Evolutionary conservation across 257 asterid species (phyloP).

Genomic region (Catharanthus roseus): DNA sequence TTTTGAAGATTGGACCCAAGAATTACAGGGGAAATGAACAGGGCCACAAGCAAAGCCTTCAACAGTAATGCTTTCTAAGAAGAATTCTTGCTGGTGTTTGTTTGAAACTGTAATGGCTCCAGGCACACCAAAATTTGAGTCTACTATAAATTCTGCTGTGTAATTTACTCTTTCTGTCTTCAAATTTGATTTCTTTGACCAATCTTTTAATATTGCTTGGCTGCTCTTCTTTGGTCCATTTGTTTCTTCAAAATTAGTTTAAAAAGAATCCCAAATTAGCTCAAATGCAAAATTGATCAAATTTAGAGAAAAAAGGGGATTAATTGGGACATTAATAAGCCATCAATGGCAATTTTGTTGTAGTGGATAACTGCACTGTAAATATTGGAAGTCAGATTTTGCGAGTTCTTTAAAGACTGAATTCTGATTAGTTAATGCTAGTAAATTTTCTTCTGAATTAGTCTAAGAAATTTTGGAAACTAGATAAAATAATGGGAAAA

Average conservation of each 20-base stretch:
- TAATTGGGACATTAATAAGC: too few species aligned
- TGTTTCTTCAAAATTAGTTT: slow-evolving; percentile 36
- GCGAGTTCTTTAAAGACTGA: too few species aligned
- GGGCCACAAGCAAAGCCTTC: slow-evolving; percentile 91
- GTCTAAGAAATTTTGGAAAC: too few species aligned
- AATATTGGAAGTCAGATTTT: too few species aligned
- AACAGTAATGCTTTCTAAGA: slow-evolving; percentile 74
- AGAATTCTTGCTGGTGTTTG: slow-evolving; percentile 84
- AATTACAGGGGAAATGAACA: slow-evolving; percentile 78
- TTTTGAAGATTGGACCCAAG: slow-evolving; percentile 83
- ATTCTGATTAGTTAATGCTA: too few species aligned
- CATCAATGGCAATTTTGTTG: too few species aligned
- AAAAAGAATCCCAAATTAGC: slow-evolving; percentile 1
- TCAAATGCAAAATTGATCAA: too few species aligned
- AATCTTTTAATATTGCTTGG: slow-evolving; percentile 60
- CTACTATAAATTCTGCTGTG: slow-evolving; percentile 70
- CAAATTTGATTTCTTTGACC: slow-evolving; percentile 82
- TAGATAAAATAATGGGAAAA: too few species aligned
- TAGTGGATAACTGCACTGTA: too few species aligned
- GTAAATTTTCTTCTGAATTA: too few species aligned
- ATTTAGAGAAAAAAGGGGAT: too few species aligned
- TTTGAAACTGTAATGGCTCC: slow-evolving; percentile 77
- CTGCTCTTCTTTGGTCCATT: slow-evolving; percentile 69
- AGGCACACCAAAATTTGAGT: slow-evolving; percentile 69
- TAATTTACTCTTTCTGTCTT: slow-evolving; percentile 78